A percentile compares a stretch with the other conserved stretches of the same genome.
Evolutionary conservation across 2,329 filamentous ascomycete genomes (phyloP).

Genomic region (Alternaria novae-zelandiae): DNA sequence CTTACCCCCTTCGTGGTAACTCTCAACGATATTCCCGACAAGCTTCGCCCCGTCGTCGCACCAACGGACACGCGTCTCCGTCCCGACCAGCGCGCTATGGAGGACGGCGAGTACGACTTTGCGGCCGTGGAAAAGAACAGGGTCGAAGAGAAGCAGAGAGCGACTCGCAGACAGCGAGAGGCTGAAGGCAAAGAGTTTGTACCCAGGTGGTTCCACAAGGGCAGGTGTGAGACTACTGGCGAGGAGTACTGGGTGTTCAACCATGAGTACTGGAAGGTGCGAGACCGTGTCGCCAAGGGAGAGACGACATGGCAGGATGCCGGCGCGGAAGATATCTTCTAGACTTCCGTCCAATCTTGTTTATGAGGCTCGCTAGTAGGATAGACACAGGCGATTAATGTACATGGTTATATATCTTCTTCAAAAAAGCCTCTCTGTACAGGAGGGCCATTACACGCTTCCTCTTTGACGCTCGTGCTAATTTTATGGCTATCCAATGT

Average conservation of each 20-base stretch:
- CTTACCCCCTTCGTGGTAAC: constrained; percentile 95
- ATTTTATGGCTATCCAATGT: neutral
- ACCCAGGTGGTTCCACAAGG: constrained; percentile 84
- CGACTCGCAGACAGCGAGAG: constrained; percentile 75
- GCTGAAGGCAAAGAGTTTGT: constrained; percentile 78
- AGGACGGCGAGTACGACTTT: constrained; percentile 95
- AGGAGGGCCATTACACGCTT: neutral
- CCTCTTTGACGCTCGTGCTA: no score
- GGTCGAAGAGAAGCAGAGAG: constrained; percentile 88
- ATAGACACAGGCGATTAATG: neutral
- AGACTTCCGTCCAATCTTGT: constrained; percentile 1
- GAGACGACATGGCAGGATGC: constrained; percentile 65
- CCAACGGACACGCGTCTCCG: constrained; percentile 93
- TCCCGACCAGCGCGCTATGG: constrained; percentile 97
- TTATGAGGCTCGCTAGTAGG: neutral
- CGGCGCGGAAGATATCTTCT: constrained; percentile 78
- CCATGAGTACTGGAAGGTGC: constrained; percentile 83
- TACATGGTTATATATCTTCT: neutral
- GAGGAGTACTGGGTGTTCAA: constrained; percentile 91
- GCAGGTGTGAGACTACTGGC: constrained; percentile 77
- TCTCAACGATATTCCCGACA: constrained; percentile 89
- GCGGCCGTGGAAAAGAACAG: constrained; percentile 94
- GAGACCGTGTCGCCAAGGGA: constrained; percentile 70
- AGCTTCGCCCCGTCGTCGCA: constrained; percentile 76
- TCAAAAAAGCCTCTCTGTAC: neutral